Evolutionary conservation across 2,329 filamentous ascomycete species (phyloP), one percentile per base, ranked within the genome.

Genomic region (Penicillium hesseltinei): DNA sequence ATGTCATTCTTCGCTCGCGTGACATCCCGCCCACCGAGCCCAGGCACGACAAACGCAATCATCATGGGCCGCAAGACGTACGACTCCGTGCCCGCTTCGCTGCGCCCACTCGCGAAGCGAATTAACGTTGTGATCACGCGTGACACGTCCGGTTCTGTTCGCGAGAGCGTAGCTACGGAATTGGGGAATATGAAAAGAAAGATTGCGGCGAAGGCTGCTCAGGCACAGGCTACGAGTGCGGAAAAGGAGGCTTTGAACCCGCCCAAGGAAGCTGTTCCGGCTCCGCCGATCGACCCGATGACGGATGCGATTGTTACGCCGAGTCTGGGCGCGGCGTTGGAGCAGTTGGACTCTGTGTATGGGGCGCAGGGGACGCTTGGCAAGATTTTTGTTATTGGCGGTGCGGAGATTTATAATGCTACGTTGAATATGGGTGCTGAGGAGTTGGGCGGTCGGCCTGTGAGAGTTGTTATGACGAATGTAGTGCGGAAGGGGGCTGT

Each of bases 51-150:
- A 1, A 93, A 92, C 73, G 89, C 90, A 19, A 90, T 97, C 51
- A 88, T 99, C 66, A 99, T 99, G 94, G 94, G 94, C 59, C 89
- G 94, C 70, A 97, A 95, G 76, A 99, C 94, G 0, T 99, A 93
- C 88, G 91, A 96, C 51, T 91, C 87, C 62, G 93, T 99, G 59
- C 93, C 94, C 2, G 71, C 80, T 7, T 83, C 81, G 51, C 92
- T 94, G 72, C 83, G 92, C 2, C 94, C 94, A 19, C 81, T 99
- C 35, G 87, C 85, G 60, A 88, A 86, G 61, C 82, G 94, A 10
- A 79, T 92, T 50, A 97, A 96, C 74, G 84, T 97, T 40, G 84
- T 97, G 63, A 80, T 99, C 64, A 89, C 86, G 47, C 66, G 75
- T n/a, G 72, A 76, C 55, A 62, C 60, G n/a, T 58, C 64, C 1